phyloP scores from a whole-genome alignment of 2,329 filamentous ascomycete genomes.

The Anisogramma anomala region DNA sequence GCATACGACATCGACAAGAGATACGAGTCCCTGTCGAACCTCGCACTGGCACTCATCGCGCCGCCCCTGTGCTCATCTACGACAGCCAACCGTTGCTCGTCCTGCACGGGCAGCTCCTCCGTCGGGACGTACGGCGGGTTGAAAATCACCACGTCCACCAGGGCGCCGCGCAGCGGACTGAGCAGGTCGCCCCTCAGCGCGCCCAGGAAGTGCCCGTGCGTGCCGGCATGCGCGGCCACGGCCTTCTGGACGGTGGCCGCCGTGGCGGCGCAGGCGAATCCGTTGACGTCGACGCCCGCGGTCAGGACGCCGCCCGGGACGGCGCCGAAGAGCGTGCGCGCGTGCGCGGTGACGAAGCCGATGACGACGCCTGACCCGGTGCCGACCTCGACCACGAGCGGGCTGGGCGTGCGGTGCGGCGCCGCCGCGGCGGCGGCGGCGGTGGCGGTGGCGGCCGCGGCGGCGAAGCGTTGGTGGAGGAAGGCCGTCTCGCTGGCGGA shows the following conservation, averaged over 20 bases:
- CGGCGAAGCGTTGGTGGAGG: constrained; percentile 50
- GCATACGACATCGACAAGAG: constrained; percentile 79
- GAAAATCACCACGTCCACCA: constrained; percentile 80
- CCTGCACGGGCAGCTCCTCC: constrained; percentile 52
- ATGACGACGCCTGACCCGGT: constrained; percentile 91
- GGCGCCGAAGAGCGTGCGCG: constrained; percentile 60
- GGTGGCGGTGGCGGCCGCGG: constrained; percentile 20
- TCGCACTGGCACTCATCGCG: constrained; percentile 20
- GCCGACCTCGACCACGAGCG: constrained; percentile 74
- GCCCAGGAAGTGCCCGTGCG: constrained; percentile 46
- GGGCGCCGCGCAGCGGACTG: constrained; percentile 42
- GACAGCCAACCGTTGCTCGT: constrained; percentile 19
- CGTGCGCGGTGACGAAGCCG: constrained; percentile 72
- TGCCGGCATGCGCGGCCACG: constrained; percentile 22
- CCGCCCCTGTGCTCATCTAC: constrained; percentile 21
- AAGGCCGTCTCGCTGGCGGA: constrained; percentile 56
- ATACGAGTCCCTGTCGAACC: constrained; percentile 71
- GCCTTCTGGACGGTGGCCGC: constrained; percentile 51
- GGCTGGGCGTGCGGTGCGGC: constrained; percentile 25
- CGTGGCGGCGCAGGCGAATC: constrained; percentile 69
- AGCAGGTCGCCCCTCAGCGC: constrained; percentile 61
- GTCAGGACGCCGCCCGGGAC: constrained; percentile 58
- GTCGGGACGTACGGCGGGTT: constrained; percentile 97
- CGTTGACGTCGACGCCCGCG: constrained; percentile 74
- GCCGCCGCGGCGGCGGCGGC: constrained; percentile 67